Conservation (phyloP, 306 rosid species). For the Hylodesmum podocarpum region DNA sequence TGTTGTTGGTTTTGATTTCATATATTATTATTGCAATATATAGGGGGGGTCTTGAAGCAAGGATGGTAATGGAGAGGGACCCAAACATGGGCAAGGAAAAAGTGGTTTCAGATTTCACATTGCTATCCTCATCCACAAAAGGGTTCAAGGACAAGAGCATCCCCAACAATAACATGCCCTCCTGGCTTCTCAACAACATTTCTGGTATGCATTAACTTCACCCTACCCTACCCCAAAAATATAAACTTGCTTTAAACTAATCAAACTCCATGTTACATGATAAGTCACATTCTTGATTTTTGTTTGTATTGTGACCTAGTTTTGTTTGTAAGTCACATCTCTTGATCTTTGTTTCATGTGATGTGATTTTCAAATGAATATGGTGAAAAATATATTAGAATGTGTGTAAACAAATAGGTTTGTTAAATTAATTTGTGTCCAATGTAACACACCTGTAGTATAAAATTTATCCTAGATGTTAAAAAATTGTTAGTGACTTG, state of each 20-base stretch:
- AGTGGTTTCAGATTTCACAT: slow-evolving; percentile 22
- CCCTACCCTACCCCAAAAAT: neutral
- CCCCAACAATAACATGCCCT: slow-evolving; percentile 40
- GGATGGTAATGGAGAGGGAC: slow-evolving; percentile 34
- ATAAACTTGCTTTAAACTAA: neutral
- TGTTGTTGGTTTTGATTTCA: neutral
- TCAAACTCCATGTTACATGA: neutral
- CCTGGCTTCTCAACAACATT: slow-evolving; percentile 47
- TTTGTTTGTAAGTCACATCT: too few relatives aligned
- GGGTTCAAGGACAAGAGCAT: slow-evolving; percentile 31
- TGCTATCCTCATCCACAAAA: slow-evolving; percentile 24
- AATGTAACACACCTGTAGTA: too few relatives aligned
- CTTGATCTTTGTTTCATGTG: too few relatives aligned
- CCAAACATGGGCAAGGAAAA: slow-evolving; percentile 30
- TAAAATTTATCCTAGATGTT: too few relatives aligned
- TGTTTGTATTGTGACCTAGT: neutral
- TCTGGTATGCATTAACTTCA: slow-evolving; percentile 53
- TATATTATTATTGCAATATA: neutral
- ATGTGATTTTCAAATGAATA: too few relatives aligned
- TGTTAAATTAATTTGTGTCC: too few relatives aligned
- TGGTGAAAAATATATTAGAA: too few relatives aligned
- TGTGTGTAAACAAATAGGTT: too few relatives aligned
- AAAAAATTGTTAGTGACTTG: too few relatives aligned
- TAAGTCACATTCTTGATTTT: neutral
- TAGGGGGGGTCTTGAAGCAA: slow-evolving; percentile 12